Evolutionary conservation across 2,329 filamentous ascomycete genomes (phyloP), one percentile per base, ranked within the genome.

Genomic region (Monilinia polystroma): DNA sequence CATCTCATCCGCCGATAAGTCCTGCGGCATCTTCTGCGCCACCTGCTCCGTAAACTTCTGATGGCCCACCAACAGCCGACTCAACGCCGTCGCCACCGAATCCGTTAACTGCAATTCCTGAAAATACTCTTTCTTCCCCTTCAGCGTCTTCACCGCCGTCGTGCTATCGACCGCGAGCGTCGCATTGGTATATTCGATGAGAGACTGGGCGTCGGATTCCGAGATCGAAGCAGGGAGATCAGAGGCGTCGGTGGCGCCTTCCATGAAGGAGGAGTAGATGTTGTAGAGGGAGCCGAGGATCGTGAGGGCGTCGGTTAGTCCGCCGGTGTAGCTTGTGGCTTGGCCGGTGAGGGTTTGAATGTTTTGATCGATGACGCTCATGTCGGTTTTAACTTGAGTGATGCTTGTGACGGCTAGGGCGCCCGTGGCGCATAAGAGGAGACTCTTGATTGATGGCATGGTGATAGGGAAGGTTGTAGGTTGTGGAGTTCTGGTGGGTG

Each of bases 371-470:
- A 62, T 20, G 10, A 4, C 20, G 32, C 45, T 62, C 45, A 52
- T 62, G 45, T 62, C 58, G 29, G 23, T 7, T 26, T 14, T 23
- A 1, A 51, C 29, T 51, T 62, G 29, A 41, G 45, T 18, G 45
- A 51, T 20, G 3, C 45, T 38, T 52, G 32, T 41, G 4, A 62
- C 12, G 58, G 29, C 58, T 51, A 62, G 29, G 10, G 7, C 26
- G 43, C 14, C 49, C 11, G 58, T 51, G n/a, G 58, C 29, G 12
- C 43, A 51, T 20, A 41, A 12, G 12, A 62, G 12, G 16, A 62
- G 20, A 14, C 7, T 49, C 26, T 62, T 62, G 58, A 62, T 16
- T 20, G 16, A 52, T 52, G 26, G 12, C 58, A 62, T 51, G 49
- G 43, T 62, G 29, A 35, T 16, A 6, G 51, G 51, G 12, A 16